Percentiles rank a stretch among this genome's conserved stretches.
phyloP scores from a whole-genome alignment of 306 rosid genomes.

The Lotus japonicus region DNA sequence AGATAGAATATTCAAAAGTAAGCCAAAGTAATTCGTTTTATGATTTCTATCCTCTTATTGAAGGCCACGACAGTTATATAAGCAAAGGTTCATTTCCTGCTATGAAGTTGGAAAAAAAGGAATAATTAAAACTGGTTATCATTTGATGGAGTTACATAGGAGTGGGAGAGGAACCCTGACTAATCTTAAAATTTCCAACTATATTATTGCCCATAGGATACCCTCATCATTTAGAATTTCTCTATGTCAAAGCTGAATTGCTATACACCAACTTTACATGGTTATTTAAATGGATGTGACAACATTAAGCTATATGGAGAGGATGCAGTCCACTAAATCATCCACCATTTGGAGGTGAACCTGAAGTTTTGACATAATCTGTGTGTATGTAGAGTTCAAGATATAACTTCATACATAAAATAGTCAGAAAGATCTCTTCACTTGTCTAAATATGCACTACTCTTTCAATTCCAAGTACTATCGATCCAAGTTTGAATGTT shows the following conservation, averaged over 20 bases:
- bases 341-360: no score
- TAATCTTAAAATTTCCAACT: background rate
- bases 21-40: background rate
- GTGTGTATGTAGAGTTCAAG: background rate
- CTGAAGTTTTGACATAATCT: no score
- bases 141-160: background rate
- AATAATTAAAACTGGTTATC: background rate
- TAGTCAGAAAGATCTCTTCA: background rate
- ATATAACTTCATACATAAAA: background rate
- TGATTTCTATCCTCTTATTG: background rate
- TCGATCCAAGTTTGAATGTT: background rate
- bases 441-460: background rate
- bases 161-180: background rate
- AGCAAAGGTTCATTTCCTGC: background rate
- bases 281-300: no score
- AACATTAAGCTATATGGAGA: no score
- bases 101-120: background rate
- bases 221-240: background rate
- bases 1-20: background rate
- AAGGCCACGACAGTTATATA: no score
- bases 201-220: background rate
- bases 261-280: background rate
- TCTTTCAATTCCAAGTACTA: conserved; percentile 6
- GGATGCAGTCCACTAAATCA: no score
- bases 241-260: background rate